phyloP scores from a whole-genome alignment of 768 basidiomycete species.

The Auriscalpium microsporum region DNA sequence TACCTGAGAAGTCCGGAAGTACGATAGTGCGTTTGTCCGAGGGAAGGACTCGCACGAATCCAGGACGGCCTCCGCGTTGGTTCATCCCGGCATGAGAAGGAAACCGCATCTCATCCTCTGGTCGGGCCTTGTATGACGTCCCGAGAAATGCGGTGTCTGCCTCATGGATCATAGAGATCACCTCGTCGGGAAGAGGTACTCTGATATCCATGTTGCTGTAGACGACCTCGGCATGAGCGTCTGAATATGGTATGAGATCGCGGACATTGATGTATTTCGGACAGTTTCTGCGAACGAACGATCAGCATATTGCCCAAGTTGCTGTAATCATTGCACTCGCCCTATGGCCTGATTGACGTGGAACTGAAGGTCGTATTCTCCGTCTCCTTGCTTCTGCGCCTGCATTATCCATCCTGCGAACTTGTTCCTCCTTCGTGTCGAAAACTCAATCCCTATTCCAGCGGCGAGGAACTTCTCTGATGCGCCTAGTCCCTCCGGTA shows the following conservation, averaged over 20 bases:
- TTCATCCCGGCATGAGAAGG: conserved; percentile 47
- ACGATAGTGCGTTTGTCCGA: conserved; percentile 46
- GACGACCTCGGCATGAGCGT: conserved; percentile 31
- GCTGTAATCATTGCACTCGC: conserved; percentile 27
- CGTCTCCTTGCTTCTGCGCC: conserved; percentile 21
- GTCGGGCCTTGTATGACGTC: conserved; percentile 36
- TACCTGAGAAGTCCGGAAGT: conserved; percentile 54
- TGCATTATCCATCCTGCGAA: conserved; percentile 42
- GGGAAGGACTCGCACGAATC: conserved; percentile 50
- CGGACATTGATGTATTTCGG: conserved; percentile 62
- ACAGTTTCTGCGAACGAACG: conserved; percentile 16
- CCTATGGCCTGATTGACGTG: conserved; percentile 50
- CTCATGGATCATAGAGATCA: conserved; percentile 37
- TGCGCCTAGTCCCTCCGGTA: neutral
- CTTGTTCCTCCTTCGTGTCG: conserved; percentile 53
- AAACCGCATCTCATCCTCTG: conserved; percentile 29
- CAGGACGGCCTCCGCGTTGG: conserved; percentile 54
- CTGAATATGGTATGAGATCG: conserved; percentile 36
- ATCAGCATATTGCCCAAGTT: neutral
- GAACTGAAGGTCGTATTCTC: conserved; percentile 29
- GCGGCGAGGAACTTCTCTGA: conserved; percentile 31
- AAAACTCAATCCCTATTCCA: conserved; percentile 52
- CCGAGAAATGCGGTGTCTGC: conserved; percentile 52
- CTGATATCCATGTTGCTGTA: conserved; percentile 28
- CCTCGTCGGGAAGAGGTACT: conserved; percentile 41